Evolutionary conservation across 371 early-diverging fungal species (phyloP), one percentile per base, ranked within the genome.

Genomic region (Zychaea mexicana): DNA sequence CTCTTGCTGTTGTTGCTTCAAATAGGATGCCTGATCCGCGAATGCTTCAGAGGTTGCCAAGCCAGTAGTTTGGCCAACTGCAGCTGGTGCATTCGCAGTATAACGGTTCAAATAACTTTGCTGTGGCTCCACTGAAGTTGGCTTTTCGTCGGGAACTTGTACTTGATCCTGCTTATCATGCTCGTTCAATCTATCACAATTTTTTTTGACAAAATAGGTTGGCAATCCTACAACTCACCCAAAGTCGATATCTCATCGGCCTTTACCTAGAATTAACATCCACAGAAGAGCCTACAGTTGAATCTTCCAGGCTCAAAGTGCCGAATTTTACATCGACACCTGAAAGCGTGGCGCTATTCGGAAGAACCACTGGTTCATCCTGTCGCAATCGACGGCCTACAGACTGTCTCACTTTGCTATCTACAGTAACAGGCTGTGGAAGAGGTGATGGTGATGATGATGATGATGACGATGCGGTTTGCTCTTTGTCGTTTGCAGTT

Each of bases 331-430:
- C 81, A 32, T 85, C 88, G n/a, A 91, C 81, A 24, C 82, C 76
- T 30, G 84, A 82, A 3, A 89, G 67, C 12, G 77, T 74, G 7
- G 63, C 19, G 4, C 83, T 83, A 42, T 71, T 75, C 13, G 93
- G 93, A 88, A 94, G 90, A 15, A 93, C 92, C 10, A 94, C 93
- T 22, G 93, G 83, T 13, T 86, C 89, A 60, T 89, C 91, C 69
- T 92, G 94, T 62, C 88, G 88, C 66, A 92, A 79, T 60, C 76
- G 79, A 63, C 81, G 86, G 22, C 58, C 62, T 39, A 56, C 39
- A 32, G 76, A 15, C 36, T 64, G 53, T 6, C n/a, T 19, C 12
- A 22, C 22, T 24, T 49, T 49, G 13, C 9, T 49, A 24, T 19
- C n/a, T 9, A 9, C 49, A 17, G 49, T 24, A n/a, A 54, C 27